Percentiles rank a stretch among this genome's conserved stretches.
Evolutionary conservation across 2,329 filamentous ascomycete genomes (phyloP).

Genomic region (Elsinoe fawcettii): DNA sequence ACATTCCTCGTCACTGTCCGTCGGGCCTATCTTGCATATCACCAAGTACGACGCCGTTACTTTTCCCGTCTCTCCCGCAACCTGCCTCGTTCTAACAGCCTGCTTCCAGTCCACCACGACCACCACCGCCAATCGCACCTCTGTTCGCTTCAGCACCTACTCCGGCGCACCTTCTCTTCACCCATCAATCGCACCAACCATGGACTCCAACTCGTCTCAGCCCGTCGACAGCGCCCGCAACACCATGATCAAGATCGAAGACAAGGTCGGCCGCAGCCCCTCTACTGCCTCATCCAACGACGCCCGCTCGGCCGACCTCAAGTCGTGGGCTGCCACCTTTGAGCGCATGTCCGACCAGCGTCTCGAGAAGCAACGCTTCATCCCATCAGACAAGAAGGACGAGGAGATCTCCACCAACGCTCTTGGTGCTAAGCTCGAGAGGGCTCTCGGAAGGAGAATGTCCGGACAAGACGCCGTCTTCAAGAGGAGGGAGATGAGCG

Average conservation of each 20-base stretch:
- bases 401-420: conserved; percentile 79
- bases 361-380: conserved; percentile 71
- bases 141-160: conserved; percentile 44
- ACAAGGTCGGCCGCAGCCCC: conserved; percentile 21
- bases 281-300: conserved; percentile 29
- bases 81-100: background rate
- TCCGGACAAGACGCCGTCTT: conserved; percentile 82
- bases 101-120: conserved; percentile 1
- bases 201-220: conserved; percentile 24
- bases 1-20: conserved; percentile 8
- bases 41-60: background rate
- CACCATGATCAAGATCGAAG: conserved; percentile 23
- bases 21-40: conserved; percentile 2
- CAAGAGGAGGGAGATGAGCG: conserved; percentile 44
- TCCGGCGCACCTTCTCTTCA: conserved; percentile 44
- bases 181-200: conserved; percentile 41
- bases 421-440: conserved; percentile 81
- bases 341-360: conserved; percentile 87
- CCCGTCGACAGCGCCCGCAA: conserved; percentile 12
- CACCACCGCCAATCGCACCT: conserved; percentile 25
- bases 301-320: conserved; percentile 55
- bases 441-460: conserved; percentile 80
- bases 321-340: conserved; percentile 70
- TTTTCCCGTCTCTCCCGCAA: conserved; percentile 13
- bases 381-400: conserved; percentile 69